Conservation (phyloP, 495 filamentous ascomycete genomes). For the Penicillium robsamsonii region DNA sequence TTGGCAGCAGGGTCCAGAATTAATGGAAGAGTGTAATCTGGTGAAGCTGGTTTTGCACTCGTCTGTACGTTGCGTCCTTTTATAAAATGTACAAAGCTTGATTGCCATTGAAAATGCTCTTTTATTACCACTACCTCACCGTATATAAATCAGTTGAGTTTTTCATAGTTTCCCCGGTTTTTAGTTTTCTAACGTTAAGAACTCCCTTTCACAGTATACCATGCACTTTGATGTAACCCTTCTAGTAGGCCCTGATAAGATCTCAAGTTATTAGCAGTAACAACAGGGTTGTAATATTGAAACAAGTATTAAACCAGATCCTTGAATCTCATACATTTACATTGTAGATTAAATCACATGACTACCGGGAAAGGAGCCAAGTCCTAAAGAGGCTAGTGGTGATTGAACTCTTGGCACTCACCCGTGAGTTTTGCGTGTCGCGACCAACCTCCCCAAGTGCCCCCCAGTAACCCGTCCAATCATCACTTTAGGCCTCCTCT, state of each 20-base stretch:
- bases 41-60: no score
- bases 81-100: not conserved
- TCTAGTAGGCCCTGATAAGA: not conserved
- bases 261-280: not conserved
- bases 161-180: not conserved
- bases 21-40: no score
- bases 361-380: not conserved
- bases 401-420: constrained; percentile 21
- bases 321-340: not conserved
- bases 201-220: not conserved
- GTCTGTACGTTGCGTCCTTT: not conserved
- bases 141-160: not conserved
- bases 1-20: no score
- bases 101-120: not conserved
- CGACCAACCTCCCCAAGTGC: constrained; percentile 29
- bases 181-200: not conserved
- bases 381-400: constrained; percentile 16
- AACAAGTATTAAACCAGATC: not conserved
- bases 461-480: constrained; percentile 25
- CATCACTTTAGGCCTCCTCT: constrained; percentile 18
- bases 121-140: not conserved
- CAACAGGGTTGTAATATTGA: not conserved
- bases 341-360: not conserved
- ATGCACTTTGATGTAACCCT: not conserved
- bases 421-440: constrained; percentile 36